Evolutionary conservation across 768 basidiomycete species (phyloP).

Genomic region (Cubamyces sp.): DNA sequence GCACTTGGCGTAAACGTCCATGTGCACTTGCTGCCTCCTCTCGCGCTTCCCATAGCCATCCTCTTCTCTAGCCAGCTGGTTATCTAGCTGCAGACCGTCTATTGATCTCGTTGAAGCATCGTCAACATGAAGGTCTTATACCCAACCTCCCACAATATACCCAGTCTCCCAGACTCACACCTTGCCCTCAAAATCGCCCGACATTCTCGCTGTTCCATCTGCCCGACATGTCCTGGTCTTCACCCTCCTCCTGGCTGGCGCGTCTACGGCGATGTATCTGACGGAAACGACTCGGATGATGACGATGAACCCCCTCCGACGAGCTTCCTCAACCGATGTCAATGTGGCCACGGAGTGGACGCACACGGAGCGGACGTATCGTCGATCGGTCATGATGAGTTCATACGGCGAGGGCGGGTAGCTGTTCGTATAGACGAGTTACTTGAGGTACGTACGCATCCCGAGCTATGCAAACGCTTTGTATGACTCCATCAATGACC

Average conservation of each 20-base stretch:
- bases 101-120: not conserved
- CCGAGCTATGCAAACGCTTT: not conserved
- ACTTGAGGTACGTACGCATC: constrained; percentile 61
- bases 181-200: constrained; percentile 81
- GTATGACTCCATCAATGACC: not conserved
- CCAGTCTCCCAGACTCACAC: constrained; percentile 51
- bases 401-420: constrained; percentile 70
- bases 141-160: constrained; percentile 59
- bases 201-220: constrained; percentile 72
- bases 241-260: constrained; percentile 60
- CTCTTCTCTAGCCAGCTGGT: not conserved
- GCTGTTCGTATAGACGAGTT: constrained; percentile 83
- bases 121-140: constrained; percentile 64
- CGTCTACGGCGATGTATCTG: constrained; percentile 56
- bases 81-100: not conserved
- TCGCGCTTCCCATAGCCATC: not conserved
- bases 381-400: constrained; percentile 62
- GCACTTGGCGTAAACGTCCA: constrained; percentile 1
- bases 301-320: constrained; percentile 50
- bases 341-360: constrained; percentile 67
- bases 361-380: constrained; percentile 70
- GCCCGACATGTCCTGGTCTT: constrained; percentile 70
- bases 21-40: not conserved
- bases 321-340: constrained; percentile 62
- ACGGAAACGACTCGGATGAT: constrained; percentile 74